Evolutionary conservation across 495 filamentous ascomycete species (phyloP).

Genomic region (Trichocladium antarcticum): DNA sequence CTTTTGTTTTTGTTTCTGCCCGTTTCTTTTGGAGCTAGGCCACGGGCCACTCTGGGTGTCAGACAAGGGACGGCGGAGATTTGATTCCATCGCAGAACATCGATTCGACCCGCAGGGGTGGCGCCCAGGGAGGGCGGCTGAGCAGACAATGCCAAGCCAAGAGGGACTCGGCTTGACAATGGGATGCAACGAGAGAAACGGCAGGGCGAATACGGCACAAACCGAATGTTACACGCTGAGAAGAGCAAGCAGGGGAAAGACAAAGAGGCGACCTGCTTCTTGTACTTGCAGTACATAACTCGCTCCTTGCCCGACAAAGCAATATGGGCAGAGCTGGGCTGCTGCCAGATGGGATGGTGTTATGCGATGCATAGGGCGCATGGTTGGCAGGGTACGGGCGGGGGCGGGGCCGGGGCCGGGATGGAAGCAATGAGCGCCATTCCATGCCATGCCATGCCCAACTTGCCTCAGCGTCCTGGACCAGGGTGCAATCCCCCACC

Average conservation of each 20-base stretch:
- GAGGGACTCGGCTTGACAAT: not conserved
- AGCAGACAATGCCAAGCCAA: conserved; percentile 3
- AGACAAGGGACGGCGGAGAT: not conserved
- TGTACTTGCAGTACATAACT: too few relatives aligned
- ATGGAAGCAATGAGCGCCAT: not conserved
- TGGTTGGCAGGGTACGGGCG: conserved; percentile 2
- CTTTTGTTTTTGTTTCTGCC: not conserved
- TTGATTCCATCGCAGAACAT: not conserved
- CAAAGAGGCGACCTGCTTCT: too few relatives aligned
- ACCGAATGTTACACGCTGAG: not conserved
- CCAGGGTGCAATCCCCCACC: conserved; percentile 3
- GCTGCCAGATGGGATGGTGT: too few relatives aligned
- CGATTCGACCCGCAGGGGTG: not conserved
- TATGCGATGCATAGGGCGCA: conserved; percentile 4
- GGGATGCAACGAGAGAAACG: not conserved
- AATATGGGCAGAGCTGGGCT: too few relatives aligned
- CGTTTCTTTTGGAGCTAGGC: not conserved
- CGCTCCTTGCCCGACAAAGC: too few relatives aligned
- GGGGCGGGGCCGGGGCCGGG: not conserved
- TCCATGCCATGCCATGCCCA: not conserved
- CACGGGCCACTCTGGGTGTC: not conserved
- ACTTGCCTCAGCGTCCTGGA: not conserved
- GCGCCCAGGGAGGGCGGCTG: not conserved
- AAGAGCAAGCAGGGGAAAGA: too few relatives aligned
- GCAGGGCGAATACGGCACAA: not conserved